Percentiles rank a stretch among this genome's conserved stretches.
Conservation (phyloP, 225 moss, liverwort and hornwort species). For the Pseudisothecium myosuroides region DNA sequence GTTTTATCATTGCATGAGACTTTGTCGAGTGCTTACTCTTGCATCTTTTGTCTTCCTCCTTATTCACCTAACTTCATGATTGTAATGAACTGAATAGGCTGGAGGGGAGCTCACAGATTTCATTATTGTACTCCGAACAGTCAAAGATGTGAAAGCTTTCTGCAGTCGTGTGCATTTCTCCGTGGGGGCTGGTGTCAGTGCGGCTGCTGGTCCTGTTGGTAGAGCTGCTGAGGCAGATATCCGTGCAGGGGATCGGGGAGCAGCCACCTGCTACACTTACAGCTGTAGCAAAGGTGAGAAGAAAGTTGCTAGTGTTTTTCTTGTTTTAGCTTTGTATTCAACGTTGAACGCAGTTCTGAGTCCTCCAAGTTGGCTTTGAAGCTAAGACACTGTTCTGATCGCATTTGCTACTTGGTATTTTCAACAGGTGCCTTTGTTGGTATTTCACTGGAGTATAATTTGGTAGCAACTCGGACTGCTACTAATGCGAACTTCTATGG, state of each 20-base stretch:
- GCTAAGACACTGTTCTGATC: neutral
- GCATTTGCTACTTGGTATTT: neutral
- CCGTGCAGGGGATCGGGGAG: constrained; percentile 88
- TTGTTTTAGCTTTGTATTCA: neutral
- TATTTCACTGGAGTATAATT: constrained; percentile 81
- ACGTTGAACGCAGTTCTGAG: neutral
- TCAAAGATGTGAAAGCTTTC: constrained; percentile 88
- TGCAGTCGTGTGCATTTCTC: constrained; percentile 89
- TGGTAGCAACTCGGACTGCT: constrained; percentile 77
- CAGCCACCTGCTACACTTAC: constrained; percentile 92
- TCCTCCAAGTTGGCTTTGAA: neutral
- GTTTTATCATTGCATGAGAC: neutral
- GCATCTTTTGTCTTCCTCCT: neutral
- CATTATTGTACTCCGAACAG: constrained; percentile 79
- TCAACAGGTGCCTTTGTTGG: constrained; percentile 82
- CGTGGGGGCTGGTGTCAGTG: constrained; percentile 92
- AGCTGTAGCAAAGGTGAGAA: constrained; percentile 92
- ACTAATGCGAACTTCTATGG: constrained; percentile 81
- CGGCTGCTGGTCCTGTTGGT: constrained; percentile 93
- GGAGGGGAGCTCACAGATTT: constrained; percentile 96
- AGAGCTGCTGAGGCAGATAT: constrained; percentile 89
- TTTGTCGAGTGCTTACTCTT: neutral
- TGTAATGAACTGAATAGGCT: constrained; percentile 31
- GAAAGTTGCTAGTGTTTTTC: neutral
- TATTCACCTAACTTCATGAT: neutral